A percentile compares a stretch with the other conserved stretches of the same genome.
Conservation (phyloP, 1,284 basidiomycete species). For the Pholiota adiposa region DNA sequence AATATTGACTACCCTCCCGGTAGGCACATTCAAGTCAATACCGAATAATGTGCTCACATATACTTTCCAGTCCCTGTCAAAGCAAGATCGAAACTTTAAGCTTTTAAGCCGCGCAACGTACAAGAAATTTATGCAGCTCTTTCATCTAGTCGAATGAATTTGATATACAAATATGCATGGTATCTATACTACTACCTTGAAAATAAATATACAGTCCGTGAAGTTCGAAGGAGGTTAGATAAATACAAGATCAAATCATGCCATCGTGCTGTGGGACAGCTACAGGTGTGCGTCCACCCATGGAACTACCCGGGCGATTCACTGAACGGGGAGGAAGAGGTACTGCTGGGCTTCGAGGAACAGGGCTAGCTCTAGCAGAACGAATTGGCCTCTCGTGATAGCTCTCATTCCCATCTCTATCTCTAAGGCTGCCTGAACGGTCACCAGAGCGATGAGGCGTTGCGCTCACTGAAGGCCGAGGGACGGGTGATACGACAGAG, state of each 20-base stretch:
- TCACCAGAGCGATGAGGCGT: slow-evolving; percentile 27
- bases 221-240: background rate
- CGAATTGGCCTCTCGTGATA: slow-evolving; percentile 36
- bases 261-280: slow-evolving; percentile 56
- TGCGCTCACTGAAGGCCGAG: slow-evolving; percentile 34
- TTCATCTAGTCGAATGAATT: background rate
- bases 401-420: slow-evolving; percentile 19
- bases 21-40: slow-evolving; percentile 20
- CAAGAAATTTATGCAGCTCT: background rate
- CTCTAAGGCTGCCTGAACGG: slow-evolving; percentile 24
- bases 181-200: slow-evolving; percentile 5
- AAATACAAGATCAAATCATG: slow-evolving; percentile 46
- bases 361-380: slow-evolving; percentile 37
- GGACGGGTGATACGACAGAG: slow-evolving; percentile 32
- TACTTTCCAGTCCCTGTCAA: slow-evolving; percentile 7
- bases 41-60: background rate
- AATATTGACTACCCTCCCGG: slow-evolving; percentile 47
- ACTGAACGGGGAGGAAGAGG: slow-evolving; percentile 63
- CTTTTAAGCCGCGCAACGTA: background rate
- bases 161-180: background rate
- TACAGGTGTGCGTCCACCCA: slow-evolving; percentile 47
- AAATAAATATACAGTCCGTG: slow-evolving; percentile 10
- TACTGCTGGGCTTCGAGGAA: slow-evolving; percentile 32
- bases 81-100: background rate
- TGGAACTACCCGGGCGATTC: slow-evolving; percentile 61